Percentiles rank a stretch among this genome's conserved stretches.
These are phyloP conservation scores for Physaria fendleri DNA, from an alignment of 345 rosid species.

Conservation along the genomic window DNA sequence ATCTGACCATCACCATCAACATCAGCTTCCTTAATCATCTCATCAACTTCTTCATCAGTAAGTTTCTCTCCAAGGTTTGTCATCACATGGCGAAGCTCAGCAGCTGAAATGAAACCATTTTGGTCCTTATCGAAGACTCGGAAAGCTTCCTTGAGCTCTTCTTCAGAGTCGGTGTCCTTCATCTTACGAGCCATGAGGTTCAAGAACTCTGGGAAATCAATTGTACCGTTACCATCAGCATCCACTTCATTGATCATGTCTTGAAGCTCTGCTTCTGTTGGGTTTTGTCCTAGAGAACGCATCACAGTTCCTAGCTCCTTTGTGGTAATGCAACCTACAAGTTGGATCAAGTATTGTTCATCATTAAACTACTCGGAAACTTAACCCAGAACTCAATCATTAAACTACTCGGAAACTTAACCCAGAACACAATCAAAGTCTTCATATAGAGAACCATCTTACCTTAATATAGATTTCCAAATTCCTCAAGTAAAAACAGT, in stretches of 20 bases:
- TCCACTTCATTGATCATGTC: conserved; percentile 87
- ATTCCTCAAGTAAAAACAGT: background rate
- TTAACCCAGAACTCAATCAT: background rate
- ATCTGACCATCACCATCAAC: conserved; percentile 86
- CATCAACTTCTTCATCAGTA: conserved; percentile 78
- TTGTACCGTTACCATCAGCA: conserved; percentile 80
- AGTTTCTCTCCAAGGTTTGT: conserved; percentile 83
- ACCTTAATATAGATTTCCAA: background rate
- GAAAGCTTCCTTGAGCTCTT: conserved; percentile 87
- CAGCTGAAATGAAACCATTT: conserved; percentile 81
- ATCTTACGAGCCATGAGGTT: conserved; percentile 85
- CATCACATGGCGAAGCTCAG: conserved; percentile 89
- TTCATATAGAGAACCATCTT: background rate
- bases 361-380: background rate
- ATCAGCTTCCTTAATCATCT: conserved; percentile 85
- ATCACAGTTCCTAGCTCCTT: conserved; percentile 87
- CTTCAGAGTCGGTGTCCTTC: conserved; percentile 86
- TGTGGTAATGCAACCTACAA: conserved; percentile 74
- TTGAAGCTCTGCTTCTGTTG: conserved; percentile 82
- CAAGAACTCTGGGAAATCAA: conserved; percentile 77
- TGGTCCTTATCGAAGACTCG: conserved; percentile 83
- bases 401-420: no score
- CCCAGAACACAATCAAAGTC: background rate
- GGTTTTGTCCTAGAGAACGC: conserved; percentile 82
- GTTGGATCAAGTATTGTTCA: background rate